Conservation (phyloP, 2,329 filamentous ascomycete genomes). For the Ceratocystis eucalypticola region DNA sequence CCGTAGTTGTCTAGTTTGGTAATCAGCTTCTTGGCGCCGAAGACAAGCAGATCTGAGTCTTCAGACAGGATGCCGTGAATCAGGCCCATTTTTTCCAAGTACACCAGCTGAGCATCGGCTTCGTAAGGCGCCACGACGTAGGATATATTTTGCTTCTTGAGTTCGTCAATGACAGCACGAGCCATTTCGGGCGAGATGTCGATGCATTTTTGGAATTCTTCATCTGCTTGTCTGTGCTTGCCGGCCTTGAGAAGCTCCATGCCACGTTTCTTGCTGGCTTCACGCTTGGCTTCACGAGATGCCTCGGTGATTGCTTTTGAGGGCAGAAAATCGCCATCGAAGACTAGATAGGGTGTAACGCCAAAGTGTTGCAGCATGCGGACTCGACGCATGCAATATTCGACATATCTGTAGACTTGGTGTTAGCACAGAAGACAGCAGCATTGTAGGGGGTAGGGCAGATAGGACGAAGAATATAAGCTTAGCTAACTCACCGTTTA, state of each 20-base stretch:
- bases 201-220: constrained; percentile 85
- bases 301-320: constrained; percentile 83
- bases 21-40: constrained; percentile 77
- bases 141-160: constrained; percentile 65
- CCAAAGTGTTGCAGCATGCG: constrained; percentile 91
- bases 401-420: constrained; percentile 53
- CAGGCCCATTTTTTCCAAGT: constrained; percentile 73
- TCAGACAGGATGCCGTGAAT: constrained; percentile 86
- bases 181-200: constrained; percentile 97
- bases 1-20: constrained; percentile 93
- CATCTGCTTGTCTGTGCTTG: constrained; percentile 63
- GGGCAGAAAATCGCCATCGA: constrained; percentile 88
- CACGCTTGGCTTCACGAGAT: constrained; percentile 58
- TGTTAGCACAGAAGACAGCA: constrained; percentile 14
- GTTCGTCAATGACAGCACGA: constrained; percentile 73
- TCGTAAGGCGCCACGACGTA: constrained; percentile 96
- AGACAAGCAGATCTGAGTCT: constrained; percentile 90
- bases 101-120: constrained; percentile 91
- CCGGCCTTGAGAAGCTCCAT: constrained; percentile 71
- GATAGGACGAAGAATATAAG: neutral
- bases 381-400: constrained; percentile 79
- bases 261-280: constrained; percentile 62
- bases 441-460: too few species aligned
- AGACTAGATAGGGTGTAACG: constrained; percentile 86
- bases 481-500: constrained; percentile 48